These are phyloP conservation scores for Leccinum griseonigrum DNA, from an alignment of 1,284 basidiomycete genomes.

Conservation along the genomic window DNA sequence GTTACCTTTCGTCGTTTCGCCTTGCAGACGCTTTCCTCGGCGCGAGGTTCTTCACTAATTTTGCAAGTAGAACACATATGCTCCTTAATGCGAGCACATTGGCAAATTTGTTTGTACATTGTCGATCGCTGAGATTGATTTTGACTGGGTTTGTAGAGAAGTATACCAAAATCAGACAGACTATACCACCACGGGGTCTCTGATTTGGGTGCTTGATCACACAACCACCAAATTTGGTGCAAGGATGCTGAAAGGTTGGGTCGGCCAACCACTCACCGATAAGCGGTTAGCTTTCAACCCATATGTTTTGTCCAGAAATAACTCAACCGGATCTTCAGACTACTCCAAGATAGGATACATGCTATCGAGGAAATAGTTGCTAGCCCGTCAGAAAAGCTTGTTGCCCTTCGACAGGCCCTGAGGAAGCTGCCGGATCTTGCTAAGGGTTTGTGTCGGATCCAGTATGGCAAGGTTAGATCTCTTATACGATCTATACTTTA, in stretches of 20 bases:
- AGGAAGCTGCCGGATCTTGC: constrained; percentile 85
- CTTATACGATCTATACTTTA: neutral
- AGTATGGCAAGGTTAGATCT: constrained; percentile 77
- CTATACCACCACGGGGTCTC: constrained; percentile 68
- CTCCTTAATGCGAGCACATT: constrained; percentile 87
- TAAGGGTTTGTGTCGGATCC: constrained; percentile 84
- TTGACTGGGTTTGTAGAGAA: constrained; percentile 49
- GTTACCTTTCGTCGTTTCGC: constrained; percentile 75
- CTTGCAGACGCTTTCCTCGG: constrained; percentile 76
- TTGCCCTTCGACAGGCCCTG: constrained; percentile 68
- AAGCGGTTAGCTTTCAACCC: constrained; percentile 47
- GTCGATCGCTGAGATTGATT: neutral
- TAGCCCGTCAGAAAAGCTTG: constrained; percentile 55
- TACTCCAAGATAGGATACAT: constrained; percentile 73
- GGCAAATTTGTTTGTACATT: constrained; percentile 62
- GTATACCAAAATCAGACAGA: constrained; percentile 91
- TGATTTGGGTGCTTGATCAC: constrained; percentile 86
- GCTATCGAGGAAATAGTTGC: constrained; percentile 81
- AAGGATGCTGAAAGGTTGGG: constrained; percentile 81
- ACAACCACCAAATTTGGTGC: constrained; percentile 89
- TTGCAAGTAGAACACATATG: constrained; percentile 83
- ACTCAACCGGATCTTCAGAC: constrained; percentile 39
- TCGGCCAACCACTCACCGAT: constrained; percentile 83
- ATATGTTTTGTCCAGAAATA: constrained; percentile 1
- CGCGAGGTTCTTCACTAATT: constrained; percentile 75